phyloP scores from a whole-genome alignment of 2,329 filamentous ascomycete species.

The Teratosphaeria zuluensis region DNA sequence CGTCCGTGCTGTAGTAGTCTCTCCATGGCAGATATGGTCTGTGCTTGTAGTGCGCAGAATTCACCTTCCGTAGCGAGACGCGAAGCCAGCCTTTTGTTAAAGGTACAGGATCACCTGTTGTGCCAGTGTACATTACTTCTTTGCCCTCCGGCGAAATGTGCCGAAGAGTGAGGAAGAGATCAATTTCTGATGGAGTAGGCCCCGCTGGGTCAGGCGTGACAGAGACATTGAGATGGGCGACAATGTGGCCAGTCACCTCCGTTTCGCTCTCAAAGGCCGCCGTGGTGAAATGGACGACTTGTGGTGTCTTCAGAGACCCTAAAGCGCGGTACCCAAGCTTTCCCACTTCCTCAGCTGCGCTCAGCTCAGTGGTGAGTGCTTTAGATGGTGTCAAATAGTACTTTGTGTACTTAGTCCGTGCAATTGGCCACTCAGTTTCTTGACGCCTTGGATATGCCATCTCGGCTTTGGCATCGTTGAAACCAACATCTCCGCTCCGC shows the following conservation, averaged over 20 bases:
- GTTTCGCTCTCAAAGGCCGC: conserved; percentile 51
- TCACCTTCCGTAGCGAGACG: conserved; percentile 46
- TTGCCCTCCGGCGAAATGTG: conserved; percentile 46
- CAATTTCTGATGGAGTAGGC: conserved; percentile 45
- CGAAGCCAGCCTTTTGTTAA: conserved; percentile 57
- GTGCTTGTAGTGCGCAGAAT: conserved; percentile 42
- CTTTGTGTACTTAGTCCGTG: conserved; percentile 53
- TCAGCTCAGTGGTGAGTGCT: conserved; percentile 23
- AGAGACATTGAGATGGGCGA: conserved; percentile 48
- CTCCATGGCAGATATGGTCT: conserved; percentile 47
- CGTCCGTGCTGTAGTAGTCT: conserved; percentile 49
- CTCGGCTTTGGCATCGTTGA: conserved; percentile 55
- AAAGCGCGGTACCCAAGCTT: conserved; percentile 47
- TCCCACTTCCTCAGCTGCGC: conserved; percentile 1
- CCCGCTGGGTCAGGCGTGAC: conserved; percentile 9
- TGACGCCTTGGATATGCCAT: conserved; percentile 44
- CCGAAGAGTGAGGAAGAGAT: conserved; percentile 53
- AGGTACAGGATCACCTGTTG: conserved; percentile 53
- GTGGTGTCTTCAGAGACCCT: conserved; percentile 42
- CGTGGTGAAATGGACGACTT: conserved; percentile 50
- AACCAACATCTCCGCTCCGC: conserved; percentile 57
- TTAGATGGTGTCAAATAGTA: conserved; percentile 47
- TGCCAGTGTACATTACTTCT: conserved; percentile 56
- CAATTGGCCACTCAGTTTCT: conserved; percentile 58
- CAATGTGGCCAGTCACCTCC: conserved; percentile 60